Evolutionary conservation across 441 rosid species (phyloP).

Genomic region (Lagerstroemia fauriei): DNA sequence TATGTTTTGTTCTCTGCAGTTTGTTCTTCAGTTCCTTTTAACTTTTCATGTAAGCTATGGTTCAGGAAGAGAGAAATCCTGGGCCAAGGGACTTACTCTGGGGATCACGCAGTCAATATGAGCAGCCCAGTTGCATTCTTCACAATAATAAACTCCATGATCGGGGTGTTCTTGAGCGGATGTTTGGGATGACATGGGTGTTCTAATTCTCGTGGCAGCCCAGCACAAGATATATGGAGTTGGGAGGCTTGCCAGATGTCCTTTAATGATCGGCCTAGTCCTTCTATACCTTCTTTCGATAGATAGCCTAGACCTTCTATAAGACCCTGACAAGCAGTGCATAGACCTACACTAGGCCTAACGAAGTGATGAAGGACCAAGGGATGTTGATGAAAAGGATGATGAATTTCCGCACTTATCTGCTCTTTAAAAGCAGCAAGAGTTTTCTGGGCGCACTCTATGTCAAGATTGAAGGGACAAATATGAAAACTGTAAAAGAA

Average conservation of each 20-base stretch:
- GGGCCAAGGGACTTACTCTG: not conserved
- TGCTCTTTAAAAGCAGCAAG: not conserved
- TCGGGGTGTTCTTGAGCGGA: not conserved
- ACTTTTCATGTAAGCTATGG: too few relatives aligned
- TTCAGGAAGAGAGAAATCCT: not conserved
- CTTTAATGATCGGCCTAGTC: too few relatives aligned
- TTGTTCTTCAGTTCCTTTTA: too few relatives aligned
- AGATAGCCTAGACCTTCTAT: too few relatives aligned
- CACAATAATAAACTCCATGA: constrained; percentile 5
- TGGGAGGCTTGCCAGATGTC: not conserved
- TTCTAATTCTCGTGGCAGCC: not conserved
- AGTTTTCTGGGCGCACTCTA: not conserved
- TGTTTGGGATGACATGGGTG: not conserved
- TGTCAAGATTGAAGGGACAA: not conserved
- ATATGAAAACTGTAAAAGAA: not conserved
- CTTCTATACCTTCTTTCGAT: too few relatives aligned
- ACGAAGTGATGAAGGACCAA: not conserved
- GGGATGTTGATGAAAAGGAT: not conserved
- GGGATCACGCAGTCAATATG: not conserved
- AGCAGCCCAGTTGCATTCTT: not conserved
- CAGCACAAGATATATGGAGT: constrained; percentile 2
- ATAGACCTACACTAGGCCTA: too few relatives aligned
- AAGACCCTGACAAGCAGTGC: too few relatives aligned
- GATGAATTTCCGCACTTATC: not conserved
- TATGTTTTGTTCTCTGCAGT: not conserved